Evolutionary conservation across 2,329 filamentous ascomycete species (phyloP).

Genomic region (Colletotrichum ledebouriae): DNA sequence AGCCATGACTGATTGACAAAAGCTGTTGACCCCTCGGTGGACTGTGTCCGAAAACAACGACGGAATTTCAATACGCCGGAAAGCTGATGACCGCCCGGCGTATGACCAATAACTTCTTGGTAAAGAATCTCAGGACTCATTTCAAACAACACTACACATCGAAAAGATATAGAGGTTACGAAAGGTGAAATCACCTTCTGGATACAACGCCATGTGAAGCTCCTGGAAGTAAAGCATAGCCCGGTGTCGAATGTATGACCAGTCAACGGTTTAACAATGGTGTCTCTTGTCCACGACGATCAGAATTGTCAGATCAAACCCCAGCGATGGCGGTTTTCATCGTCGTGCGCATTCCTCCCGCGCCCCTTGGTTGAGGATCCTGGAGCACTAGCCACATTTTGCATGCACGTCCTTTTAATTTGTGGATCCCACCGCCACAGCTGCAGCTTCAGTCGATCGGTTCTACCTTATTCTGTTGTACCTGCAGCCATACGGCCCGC

Average conservation of each 20-base stretch:
- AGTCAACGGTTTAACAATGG: not conserved
- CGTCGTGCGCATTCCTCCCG: constrained; percentile 1
- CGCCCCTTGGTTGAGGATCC: constrained; percentile 24
- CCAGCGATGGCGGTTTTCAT: constrained; percentile 1
- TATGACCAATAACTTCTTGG: constrained; percentile 11
- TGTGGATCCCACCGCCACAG: constrained; percentile 34
- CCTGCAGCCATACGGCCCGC: constrained; percentile 33
- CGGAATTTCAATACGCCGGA: too few species aligned
- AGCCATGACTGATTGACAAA: constrained; percentile 34
- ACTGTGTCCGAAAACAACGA: too few species aligned
- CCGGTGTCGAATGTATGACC: not conserved
- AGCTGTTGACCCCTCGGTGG: not conserved
- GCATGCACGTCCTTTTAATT: constrained; percentile 18
- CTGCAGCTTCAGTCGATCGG: not conserved
- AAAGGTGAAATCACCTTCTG: not conserved
- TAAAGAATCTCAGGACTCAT: not conserved
- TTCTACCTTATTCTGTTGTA: not conserved
- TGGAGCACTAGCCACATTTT: not conserved
- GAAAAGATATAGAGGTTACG: not conserved
- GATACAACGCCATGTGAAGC: not conserved
- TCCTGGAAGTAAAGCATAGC: constrained; percentile 10
- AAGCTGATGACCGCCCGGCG: not conserved
- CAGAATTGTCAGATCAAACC: constrained; percentile 6
- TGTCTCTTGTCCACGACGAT: constrained; percentile 4
- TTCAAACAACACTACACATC: constrained; percentile 18